Conservation (phyloP, 805 yeast genomes). For the Candida patagonica region DNA sequence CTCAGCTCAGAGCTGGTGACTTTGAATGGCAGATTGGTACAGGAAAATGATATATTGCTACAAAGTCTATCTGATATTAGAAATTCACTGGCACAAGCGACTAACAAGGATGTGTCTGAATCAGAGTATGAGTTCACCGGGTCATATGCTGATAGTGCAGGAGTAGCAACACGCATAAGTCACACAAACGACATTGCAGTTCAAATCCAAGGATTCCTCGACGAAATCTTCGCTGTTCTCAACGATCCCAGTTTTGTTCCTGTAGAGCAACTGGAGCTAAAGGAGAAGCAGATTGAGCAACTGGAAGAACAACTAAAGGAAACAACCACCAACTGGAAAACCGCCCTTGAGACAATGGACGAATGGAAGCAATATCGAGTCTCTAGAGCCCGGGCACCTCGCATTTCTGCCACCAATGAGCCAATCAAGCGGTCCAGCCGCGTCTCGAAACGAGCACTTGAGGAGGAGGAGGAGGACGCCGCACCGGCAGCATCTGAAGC, state of each 20-base stretch:
- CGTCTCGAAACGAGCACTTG: no score
- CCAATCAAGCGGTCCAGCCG: no score
- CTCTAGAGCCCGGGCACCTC: no score
- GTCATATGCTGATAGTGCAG: constrained; percentile 6
- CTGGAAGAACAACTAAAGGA: constrained; percentile 16
- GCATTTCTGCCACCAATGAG: no score
- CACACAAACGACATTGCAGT: constrained; percentile 9
- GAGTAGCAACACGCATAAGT: constrained; percentile 7
- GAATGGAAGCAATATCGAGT: constrained; percentile 20
- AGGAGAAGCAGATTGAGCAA: constrained; percentile 12
- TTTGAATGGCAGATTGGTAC: constrained; percentile 9
- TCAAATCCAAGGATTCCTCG: constrained; percentile 10
- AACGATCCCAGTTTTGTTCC: constrained; percentile 17
- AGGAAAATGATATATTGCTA: constrained; percentile 15
- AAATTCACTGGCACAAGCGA: constrained; percentile 5
- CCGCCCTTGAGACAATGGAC: constrained; percentile 20
- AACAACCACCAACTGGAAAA: constrained; percentile 18
- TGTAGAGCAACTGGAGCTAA: constrained; percentile 10
- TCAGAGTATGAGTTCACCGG: constrained; percentile 4
- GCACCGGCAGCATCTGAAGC: no score
- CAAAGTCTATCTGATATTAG: constrained; percentile 11
- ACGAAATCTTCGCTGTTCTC: constrained; percentile 9
- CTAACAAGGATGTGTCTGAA: constrained; percentile 1
- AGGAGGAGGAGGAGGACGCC: no score
- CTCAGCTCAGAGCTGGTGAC: constrained; percentile 6